phyloP scores from a whole-genome alignment of 139 green algal species.

The Closterium sp. region DNA sequence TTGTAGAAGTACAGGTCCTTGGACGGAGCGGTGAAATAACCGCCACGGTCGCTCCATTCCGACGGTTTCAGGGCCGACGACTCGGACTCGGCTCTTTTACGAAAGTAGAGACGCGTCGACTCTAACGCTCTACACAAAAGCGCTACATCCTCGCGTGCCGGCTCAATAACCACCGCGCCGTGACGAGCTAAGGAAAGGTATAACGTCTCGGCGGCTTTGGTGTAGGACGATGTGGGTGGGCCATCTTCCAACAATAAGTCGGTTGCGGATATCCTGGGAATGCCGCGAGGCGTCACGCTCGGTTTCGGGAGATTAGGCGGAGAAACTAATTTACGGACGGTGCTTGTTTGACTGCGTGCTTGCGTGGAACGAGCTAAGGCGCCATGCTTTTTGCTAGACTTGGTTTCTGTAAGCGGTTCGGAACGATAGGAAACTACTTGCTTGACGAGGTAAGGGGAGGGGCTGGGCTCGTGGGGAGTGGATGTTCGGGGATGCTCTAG shows the following conservation, averaged over 20 bases:
- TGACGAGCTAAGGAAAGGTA: slow-evolving; percentile 20
- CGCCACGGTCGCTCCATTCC: slow-evolving; percentile 15
- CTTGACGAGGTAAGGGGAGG: neutral
- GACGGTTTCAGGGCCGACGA: neutral
- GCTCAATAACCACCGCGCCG: slow-evolving; percentile 6
- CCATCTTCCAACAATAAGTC: neutral
- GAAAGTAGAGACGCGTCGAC: slow-evolving; percentile 21
- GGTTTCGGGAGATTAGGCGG: neutral
- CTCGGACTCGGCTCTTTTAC: slow-evolving; percentile 1
- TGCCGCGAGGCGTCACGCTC: neutral
- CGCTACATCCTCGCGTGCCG: slow-evolving; percentile 4
- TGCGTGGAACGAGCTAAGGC: neutral
- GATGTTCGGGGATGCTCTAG: neutral
- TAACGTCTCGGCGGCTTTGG: slow-evolving; percentile 7
- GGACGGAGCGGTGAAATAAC: slow-evolving; percentile 16
- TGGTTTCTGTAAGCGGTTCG: neutral
- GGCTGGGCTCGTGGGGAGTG: neutral
- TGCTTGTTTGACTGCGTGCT: neutral
- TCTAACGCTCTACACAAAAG: slow-evolving; percentile 15
- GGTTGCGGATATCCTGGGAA: neutral
- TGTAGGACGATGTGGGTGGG: neutral
- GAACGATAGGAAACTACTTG: neutral
- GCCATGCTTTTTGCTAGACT: neutral
- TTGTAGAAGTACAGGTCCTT: slow-evolving; percentile 38
- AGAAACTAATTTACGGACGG: neutral